These are phyloP conservation scores for Salix udensis DNA, from an alignment of 345 rosid genomes.

Conservation along the genomic window DNA sequence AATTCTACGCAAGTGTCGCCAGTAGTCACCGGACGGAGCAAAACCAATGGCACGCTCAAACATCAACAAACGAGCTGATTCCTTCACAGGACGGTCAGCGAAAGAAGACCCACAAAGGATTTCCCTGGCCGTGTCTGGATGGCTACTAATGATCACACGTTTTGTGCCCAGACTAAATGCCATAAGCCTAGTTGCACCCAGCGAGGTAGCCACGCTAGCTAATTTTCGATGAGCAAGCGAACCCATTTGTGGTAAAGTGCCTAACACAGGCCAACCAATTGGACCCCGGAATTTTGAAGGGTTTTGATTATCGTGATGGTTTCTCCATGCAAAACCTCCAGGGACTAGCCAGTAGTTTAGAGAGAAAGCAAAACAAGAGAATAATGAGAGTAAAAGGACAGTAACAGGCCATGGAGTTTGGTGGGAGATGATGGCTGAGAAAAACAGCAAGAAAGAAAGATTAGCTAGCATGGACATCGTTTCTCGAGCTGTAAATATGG, in stretches of 20 bases:
- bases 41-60: conserved; percentile 74
- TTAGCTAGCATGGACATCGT: conserved; percentile 26
- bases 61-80: conserved; percentile 52
- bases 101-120: conserved; percentile 51
- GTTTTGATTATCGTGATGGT: conserved; percentile 14
- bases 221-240: conserved; percentile 55
- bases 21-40: conserved; percentile 52
- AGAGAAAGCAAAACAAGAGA: conserved; percentile 21
- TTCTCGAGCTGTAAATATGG: not conserved
- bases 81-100: conserved; percentile 57
- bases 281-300: conserved; percentile 42
- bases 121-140: conserved; percentile 56
- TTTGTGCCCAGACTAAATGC: conserved; percentile 50
- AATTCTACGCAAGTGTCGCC: conserved; percentile 52
- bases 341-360: conserved; percentile 45
- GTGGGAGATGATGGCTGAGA: not conserved
- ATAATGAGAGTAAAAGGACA: conserved; percentile 20
- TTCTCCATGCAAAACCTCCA: conserved; percentile 73
- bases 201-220: conserved; percentile 42
- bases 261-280: conserved; percentile 50
- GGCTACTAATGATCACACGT: conserved; percentile 50
- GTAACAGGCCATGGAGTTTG: conserved; percentile 26
- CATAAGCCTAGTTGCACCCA: conserved; percentile 50
- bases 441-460: conserved; percentile 18
- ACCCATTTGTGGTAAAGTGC: conserved; percentile 52